Evolutionary conservation across 441 rosid genomes (phyloP), one percentile per base, ranked within the genome.

Genomic region (Arabidopsis hybrid): DNA sequence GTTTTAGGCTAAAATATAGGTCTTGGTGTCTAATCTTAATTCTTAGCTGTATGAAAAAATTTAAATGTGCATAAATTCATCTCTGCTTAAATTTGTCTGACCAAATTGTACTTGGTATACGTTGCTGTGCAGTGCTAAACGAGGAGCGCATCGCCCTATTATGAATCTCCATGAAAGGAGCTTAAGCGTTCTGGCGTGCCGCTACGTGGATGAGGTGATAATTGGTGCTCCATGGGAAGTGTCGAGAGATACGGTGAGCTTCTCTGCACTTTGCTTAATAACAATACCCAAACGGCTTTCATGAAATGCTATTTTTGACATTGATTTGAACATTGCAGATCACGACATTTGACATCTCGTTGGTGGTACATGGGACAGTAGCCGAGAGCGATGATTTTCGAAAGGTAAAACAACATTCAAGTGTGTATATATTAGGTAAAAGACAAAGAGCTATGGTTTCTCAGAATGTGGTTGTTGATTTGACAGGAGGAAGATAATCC

Each of bases 151-250:
- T 72, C 85, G 83, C 69, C 99, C 97, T 49, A 87, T 95, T 62
- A 92, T 95, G 99, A 87, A 91, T 86, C 88, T 95, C 47, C 97
- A 92, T 74, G 97, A 95, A 74, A 91, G 99, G 58, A 88, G 93
- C 67, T 89, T 95, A 64, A 91, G 97, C 56, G 97, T 91, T 67
- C 73, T 95, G 74, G 97, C 95, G 55, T 95, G 97, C 67, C 94
- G 97, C 71, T 95, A 90, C 80, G 99, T 95, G 61, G 99, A 95
- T 79, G 99, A 95, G 83, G 92, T 95, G 73, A 92, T 95, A 81
- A 95, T 95, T 52, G 99, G 99, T 67, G 97, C 99, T 56, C 99
- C 99, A 65, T 92, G 93, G 97, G 97, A 89, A 82, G 87, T 95
- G 73, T 83, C 97, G 4, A 88, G 67, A 83, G 99, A 95, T 83